Percentiles rank a stretch among this genome's conserved stretches.
phyloP scores from a whole-genome alignment of 192 early-diverging fungal species.

The Coemansia sp. region DNA sequence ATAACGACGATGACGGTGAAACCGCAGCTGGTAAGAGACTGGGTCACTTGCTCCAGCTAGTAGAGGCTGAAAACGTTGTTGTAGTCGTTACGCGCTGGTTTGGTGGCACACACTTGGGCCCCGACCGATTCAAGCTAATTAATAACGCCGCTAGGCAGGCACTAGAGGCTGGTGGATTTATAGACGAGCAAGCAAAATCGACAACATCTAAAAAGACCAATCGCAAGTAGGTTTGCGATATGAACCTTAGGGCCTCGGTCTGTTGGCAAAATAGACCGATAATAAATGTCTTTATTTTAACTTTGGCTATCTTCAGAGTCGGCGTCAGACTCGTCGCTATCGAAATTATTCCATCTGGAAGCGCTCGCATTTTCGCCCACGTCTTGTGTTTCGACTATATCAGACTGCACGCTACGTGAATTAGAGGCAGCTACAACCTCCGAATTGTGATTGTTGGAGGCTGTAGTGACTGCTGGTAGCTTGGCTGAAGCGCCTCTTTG shows the following conservation, averaged over 20 bases:
- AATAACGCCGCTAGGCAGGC: conserved; percentile 77
- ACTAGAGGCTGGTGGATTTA: conserved; percentile 67
- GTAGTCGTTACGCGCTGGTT: conserved; percentile 88
- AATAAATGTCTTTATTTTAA: neutral
- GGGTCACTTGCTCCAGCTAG: conserved; percentile 76
- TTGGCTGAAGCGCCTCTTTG: neutral
- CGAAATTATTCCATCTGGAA: conserved; percentile 22
- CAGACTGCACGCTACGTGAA: neutral
- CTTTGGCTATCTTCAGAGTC: neutral
- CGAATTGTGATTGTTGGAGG: neutral
- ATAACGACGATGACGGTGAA: conserved; percentile 95
- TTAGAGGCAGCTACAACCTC: too few species aligned
- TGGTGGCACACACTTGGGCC: conserved; percentile 82
- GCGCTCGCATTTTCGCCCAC: neutral
- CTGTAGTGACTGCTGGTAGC: neutral
- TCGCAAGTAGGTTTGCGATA: neutral
- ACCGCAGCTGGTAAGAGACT: conserved; percentile 85
- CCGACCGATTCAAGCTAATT: conserved; percentile 90
- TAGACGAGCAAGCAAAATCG: conserved; percentile 20
- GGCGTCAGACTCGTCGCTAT: conserved; percentile 6
- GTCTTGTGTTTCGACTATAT: neutral
- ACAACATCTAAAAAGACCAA: conserved; percentile 22
- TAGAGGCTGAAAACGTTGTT: conserved; percentile 69
- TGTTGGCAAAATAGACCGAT: neutral
- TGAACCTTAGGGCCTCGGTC: neutral